phyloP scores from a whole-genome alignment of 768 basidiomycete species.

The Amanita inopinata region DNA sequence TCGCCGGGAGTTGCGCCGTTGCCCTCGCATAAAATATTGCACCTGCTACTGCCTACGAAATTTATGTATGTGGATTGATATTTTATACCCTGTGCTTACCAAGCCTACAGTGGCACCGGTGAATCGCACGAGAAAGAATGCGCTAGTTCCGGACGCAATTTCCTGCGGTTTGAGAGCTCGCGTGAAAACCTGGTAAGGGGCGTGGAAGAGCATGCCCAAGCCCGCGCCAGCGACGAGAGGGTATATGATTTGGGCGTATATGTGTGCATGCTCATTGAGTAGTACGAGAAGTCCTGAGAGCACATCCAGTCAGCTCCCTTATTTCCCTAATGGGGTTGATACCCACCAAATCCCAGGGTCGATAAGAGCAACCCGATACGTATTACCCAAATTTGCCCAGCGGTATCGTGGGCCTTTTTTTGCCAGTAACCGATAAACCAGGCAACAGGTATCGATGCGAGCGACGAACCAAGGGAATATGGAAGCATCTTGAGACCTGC shows the following conservation, averaged over 20 bases:
- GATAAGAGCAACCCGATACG: conserved; percentile 53
- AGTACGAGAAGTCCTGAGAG: conserved; percentile 55
- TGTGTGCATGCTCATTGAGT: conserved; percentile 43
- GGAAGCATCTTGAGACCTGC: conserved; percentile 72
- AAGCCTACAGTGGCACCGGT: conserved; percentile 78
- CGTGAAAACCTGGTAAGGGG: conserved; percentile 75
- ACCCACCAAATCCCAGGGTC: conserved; percentile 63
- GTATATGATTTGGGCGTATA: conserved; percentile 38
- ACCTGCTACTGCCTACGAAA: conserved; percentile 60
- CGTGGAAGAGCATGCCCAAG: conserved; percentile 77
- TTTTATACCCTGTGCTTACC: conserved; percentile 32
- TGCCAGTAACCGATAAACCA: conserved; percentile 72
- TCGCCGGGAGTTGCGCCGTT: conserved; percentile 37
- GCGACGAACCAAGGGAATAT: conserved; percentile 76
- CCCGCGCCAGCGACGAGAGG: conserved; percentile 70
- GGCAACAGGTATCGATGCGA: conserved; percentile 81
- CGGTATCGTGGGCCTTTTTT: conserved; percentile 41
- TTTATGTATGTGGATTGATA: conserved; percentile 6
- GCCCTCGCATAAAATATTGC: conserved; percentile 57
- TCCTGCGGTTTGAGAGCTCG: conserved; percentile 55
- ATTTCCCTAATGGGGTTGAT: conserved; percentile 9
- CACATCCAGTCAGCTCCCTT: conserved; percentile 12
- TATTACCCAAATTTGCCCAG: conserved; percentile 59
- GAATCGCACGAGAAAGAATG: conserved; percentile 82
- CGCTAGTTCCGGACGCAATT: conserved; percentile 71